A percentile compares a stretch with the other conserved stretches of the same genome.
Conservation (phyloP, 108 stramenopile species). For the Aurantiochytrium sp. region DNA sequence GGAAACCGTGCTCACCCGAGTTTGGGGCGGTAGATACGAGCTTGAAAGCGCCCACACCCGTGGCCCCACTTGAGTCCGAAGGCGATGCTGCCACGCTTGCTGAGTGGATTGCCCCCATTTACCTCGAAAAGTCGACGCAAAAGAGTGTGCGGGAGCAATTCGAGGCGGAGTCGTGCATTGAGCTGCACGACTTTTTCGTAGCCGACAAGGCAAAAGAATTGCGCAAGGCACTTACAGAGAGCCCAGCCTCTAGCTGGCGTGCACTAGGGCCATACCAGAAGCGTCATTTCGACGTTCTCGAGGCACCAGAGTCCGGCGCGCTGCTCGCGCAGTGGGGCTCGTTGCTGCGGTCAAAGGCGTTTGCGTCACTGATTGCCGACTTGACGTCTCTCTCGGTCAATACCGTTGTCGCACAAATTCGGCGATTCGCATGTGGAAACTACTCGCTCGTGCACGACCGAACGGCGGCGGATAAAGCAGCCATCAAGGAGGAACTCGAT, state of each 20-base stretch:
- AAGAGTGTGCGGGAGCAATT: background rate
- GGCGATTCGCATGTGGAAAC: background rate
- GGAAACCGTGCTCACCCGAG: background rate
- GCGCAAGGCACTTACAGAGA: background rate
- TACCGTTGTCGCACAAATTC: background rate
- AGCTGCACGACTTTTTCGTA: background rate
- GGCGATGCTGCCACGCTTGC: background rate
- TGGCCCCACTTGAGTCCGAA: background rate
- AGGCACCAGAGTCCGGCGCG: background rate
- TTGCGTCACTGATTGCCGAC: background rate
- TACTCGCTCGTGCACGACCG: constrained; percentile 1
- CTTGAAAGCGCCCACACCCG: background rate
- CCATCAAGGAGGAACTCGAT: background rate
- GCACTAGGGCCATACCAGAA: background rate
- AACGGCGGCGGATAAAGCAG: background rate
- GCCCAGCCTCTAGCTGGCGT: background rate
- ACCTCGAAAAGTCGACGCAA: background rate
- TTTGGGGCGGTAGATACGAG: background rate
- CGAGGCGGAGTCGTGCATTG: background rate
- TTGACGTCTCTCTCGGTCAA: background rate
- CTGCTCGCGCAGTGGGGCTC: background rate
- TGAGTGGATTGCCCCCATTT: constrained; percentile 2
- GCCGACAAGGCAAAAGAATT: background rate
- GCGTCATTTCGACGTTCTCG: background rate
- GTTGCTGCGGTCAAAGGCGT: background rate